Evolutionary conservation across 2,329 filamentous ascomycete species (phyloP).

Genomic region (Incumbomyces lentus): DNA sequence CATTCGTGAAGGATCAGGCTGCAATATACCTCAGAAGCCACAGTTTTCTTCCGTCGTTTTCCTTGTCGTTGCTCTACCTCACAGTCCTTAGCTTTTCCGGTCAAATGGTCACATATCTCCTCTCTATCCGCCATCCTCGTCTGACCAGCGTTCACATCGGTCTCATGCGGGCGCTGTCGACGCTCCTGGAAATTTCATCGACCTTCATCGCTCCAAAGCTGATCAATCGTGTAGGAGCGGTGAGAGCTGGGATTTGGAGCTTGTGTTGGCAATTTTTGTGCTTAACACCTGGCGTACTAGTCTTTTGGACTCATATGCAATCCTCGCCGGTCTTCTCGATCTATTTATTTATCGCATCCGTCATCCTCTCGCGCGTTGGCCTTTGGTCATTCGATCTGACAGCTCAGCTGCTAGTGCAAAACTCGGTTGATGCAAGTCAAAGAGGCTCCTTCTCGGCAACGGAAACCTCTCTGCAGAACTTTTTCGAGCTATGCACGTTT

Average conservation of each 20-base stretch:
- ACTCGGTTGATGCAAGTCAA: conserved; percentile 40
- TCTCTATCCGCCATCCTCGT: conserved; percentile 32
- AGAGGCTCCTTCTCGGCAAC: conserved; percentile 60
- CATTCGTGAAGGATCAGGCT: background rate
- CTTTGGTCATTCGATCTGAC: conserved; percentile 54
- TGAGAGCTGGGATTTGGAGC: conserved; percentile 62
- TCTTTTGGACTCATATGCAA: conserved; percentile 31
- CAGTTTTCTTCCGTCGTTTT: conserved; percentile 37
- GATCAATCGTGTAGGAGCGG: conserved; percentile 43
- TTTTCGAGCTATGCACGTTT: conserved; percentile 60
- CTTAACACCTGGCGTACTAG: conserved; percentile 35
- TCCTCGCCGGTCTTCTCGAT: conserved; percentile 30
- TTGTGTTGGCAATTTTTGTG: conserved; percentile 56
- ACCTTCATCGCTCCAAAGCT: conserved; percentile 43
- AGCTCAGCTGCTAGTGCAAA: conserved; percentile 51
- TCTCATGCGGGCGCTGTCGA: conserved; percentile 36
- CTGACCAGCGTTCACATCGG: conserved; percentile 41
- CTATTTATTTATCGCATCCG: conserved; percentile 39
- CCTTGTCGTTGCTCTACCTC: conserved; percentile 43
- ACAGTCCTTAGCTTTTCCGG: conserved; percentile 46
- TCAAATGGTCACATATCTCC: conserved; percentile 47
- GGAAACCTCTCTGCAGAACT: conserved; percentile 58
- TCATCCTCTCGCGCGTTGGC: conserved; percentile 48
- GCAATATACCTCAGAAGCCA: conserved; percentile 27
- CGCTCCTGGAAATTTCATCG: conserved; percentile 43